Conservation (phyloP, 768 basidiomycete species). For the Phallus indusiatus region DNA sequence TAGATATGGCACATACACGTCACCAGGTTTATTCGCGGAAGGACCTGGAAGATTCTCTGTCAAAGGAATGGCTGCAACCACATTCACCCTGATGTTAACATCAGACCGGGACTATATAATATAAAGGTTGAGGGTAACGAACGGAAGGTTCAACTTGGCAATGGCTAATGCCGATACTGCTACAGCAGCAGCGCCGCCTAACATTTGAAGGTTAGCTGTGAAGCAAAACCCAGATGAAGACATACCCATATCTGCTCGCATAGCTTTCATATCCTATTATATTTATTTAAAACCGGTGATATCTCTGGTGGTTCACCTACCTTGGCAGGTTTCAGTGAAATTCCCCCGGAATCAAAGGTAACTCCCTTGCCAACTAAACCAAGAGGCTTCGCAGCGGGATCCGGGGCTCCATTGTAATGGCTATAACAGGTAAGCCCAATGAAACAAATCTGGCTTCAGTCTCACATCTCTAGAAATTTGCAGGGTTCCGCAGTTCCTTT, state of each 20-base stretch:
- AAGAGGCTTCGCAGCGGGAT: constrained; percentile 48
- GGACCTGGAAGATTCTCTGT: constrained; percentile 82
- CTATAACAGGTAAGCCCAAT: constrained; percentile 26
- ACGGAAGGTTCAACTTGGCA: constrained; percentile 77
- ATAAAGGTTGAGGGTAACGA: constrained; percentile 18
- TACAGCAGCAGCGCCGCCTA: constrained; percentile 74
- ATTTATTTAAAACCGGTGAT: not conserved
- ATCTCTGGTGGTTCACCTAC: constrained; percentile 28
- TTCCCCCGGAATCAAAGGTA: constrained; percentile 85
- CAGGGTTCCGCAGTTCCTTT: constrained; percentile 76
- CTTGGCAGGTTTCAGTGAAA: constrained; percentile 69
- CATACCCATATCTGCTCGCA: constrained; percentile 82
- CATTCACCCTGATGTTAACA: constrained; percentile 49
- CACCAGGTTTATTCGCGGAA: constrained; percentile 64
- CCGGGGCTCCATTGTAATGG: constrained; percentile 70
- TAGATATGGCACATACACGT: constrained; percentile 43
- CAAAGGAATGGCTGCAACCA: constrained; percentile 63
- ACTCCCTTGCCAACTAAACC: constrained; percentile 84
- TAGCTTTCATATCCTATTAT: constrained; percentile 64
- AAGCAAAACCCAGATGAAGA: not conserved
- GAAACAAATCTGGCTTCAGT: not conserved
- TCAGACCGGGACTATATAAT: not conserved
- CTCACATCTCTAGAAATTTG: constrained; percentile 76
- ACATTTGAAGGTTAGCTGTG: not conserved
- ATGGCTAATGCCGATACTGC: constrained; percentile 66